A percentile compares a stretch with the other conserved stretches of the same genome.
phyloP scores from a whole-genome alignment of 345 rosid species.

The Clarkia xantiana region DNA sequence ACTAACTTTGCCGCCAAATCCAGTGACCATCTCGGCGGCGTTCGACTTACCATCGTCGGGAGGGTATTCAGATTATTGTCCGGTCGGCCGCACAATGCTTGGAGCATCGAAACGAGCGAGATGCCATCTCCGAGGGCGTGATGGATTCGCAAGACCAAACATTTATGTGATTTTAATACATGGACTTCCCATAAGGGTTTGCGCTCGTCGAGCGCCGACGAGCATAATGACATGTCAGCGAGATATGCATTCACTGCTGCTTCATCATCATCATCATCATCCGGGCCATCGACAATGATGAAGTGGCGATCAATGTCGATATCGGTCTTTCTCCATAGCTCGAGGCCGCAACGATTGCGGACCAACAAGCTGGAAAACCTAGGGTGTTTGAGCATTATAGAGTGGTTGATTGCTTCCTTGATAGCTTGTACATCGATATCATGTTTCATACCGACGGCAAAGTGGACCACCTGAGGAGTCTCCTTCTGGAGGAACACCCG shows the following conservation, averaged over 20 bases:
- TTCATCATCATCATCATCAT: conserved; percentile 3
- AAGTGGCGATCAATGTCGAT: conserved; percentile 29
- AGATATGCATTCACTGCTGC: conserved; percentile 24
- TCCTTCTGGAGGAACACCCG: conserved; percentile 37
- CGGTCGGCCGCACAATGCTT: conserved; percentile 8
- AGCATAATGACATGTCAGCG: conserved; percentile 26
- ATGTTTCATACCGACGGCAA: conserved; percentile 20
- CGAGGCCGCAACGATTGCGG: conserved; percentile 23
- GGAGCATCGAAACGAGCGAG: conserved; percentile 5
- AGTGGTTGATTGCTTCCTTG: conserved; percentile 14
- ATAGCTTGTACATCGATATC: conserved; percentile 15
- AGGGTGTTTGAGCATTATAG: conserved; percentile 33
- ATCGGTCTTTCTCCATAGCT: conserved; percentile 34
- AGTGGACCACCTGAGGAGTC: conserved; percentile 33
- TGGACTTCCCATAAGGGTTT: conserved; percentile 27
- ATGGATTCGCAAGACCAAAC: conserved; percentile 3
- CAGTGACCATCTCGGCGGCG: conserved; percentile 1
- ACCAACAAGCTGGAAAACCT: conserved; percentile 38
- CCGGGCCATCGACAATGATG: conserved; percentile 8
- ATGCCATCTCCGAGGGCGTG: conserved; percentile 7
- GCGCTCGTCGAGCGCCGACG: conserved; percentile 15
- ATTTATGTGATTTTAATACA: conserved; percentile 1
- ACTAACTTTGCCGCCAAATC: neutral
- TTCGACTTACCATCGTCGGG: conserved; percentile 10
- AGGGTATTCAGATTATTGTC: conserved; percentile 15